These are phyloP conservation scores for Alternaria ethzedia DNA, from an alignment of 2,329 filamentous ascomycete genomes.

Conservation along the genomic window DNA sequence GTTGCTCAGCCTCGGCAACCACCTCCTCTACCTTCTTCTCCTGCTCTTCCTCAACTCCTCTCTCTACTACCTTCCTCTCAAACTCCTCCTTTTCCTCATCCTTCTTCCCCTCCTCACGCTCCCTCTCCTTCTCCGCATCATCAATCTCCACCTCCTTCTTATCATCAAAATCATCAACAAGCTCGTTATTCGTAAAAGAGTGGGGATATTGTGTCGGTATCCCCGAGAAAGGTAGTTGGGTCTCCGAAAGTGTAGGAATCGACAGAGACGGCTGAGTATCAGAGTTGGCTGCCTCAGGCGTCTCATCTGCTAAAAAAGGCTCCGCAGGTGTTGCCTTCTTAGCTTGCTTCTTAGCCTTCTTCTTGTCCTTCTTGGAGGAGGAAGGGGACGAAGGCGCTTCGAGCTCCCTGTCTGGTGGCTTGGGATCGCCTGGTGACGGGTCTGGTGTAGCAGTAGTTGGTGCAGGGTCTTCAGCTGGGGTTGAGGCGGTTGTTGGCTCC, in stretches of 20 bases:
- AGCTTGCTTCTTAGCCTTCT: constrained; percentile 32
- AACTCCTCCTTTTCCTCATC: not conserved
- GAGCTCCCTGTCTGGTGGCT: constrained; percentile 13
- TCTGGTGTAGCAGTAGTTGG: not conserved
- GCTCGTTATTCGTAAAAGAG: constrained; percentile 28
- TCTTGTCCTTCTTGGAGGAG: constrained; percentile 30
- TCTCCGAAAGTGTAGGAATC: constrained; percentile 37
- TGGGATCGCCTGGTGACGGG: constrained; percentile 1
- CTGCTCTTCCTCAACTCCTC: not conserved
- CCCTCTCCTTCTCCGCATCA: constrained; percentile 5
- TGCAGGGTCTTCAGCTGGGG: constrained; percentile 1
- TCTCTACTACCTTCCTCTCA: not conserved
- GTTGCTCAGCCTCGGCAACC: not conserved
- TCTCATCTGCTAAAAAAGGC: constrained; percentile 44
- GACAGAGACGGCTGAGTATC: constrained; percentile 40
- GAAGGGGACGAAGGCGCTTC: constrained; percentile 11
- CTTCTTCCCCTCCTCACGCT: not conserved
- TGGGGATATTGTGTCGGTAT: constrained; percentile 39
- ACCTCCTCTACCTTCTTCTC: not conserved
- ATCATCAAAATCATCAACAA: constrained; percentile 26
- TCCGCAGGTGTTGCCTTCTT: constrained; percentile 32
- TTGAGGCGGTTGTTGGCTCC: not conserved
- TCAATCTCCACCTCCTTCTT: constrained; percentile 4
- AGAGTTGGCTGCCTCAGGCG: constrained; percentile 41
- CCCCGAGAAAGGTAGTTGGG: constrained; percentile 36